Conservation (phyloP, 805 yeast genomes). For the Hanseniaspora pseudoguilliermondii region DNA sequence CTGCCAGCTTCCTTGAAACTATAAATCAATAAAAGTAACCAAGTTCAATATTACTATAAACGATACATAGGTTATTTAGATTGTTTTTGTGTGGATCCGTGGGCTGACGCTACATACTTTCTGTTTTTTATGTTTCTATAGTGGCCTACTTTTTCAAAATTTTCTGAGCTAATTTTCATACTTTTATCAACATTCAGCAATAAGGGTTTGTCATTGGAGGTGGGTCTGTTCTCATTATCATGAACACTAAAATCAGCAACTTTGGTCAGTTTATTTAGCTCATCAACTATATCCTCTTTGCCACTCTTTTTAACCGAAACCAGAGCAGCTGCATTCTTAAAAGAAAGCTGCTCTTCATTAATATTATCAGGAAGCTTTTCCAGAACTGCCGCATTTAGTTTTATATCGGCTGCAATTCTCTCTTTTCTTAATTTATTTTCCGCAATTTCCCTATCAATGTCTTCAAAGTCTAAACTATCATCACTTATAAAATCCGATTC, state of each 20-base stretch:
- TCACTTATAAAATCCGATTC: slow-evolving; percentile 4
- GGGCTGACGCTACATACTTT: slow-evolving; percentile 9
- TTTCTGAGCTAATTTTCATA: slow-evolving; percentile 7
- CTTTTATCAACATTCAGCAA: slow-evolving; percentile 6
- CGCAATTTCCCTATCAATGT: slow-evolving; percentile 10
- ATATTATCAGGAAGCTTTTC: slow-evolving; percentile 2
- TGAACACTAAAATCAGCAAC: not conserved
- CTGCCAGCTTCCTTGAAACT: too few species aligned
- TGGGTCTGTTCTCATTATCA: not conserved
- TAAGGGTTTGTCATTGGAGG: not conserved
- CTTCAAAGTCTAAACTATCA: slow-evolving; percentile 12
- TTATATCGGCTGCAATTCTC: not conserved
- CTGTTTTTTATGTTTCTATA: slow-evolving; percentile 4
- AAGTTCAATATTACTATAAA: not conserved
- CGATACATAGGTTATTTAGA: not conserved
- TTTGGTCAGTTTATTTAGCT: not conserved
- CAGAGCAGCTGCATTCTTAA: slow-evolving; percentile 11
- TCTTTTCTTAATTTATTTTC: slow-evolving; percentile 8
- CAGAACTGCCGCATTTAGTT: not conserved
- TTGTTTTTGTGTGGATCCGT: not conserved
- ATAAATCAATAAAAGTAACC: too few species aligned
- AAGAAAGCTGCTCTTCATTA: not conserved
- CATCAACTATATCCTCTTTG: not conserved
- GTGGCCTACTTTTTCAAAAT: slow-evolving; percentile 9
- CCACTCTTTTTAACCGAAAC: not conserved